These are phyloP conservation scores for Melanogaster broomeanus DNA, from an alignment of 768 basidiomycete species.

Conservation along the genomic window DNA sequence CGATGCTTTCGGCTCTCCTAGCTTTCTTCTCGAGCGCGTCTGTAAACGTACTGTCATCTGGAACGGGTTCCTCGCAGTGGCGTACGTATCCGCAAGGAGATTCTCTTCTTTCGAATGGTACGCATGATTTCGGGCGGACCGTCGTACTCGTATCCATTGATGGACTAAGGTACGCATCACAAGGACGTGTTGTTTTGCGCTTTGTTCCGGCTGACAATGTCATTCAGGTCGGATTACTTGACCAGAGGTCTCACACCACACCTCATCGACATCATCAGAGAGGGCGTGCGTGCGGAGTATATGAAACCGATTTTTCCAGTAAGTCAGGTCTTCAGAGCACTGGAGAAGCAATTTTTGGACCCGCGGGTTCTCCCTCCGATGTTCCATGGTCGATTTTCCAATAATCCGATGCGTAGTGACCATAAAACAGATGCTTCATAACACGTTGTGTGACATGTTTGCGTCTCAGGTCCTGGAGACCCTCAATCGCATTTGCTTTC, in stretches of 20 bases:
- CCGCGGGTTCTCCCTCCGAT: not conserved
- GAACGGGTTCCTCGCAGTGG: not conserved
- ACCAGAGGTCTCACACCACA: conserved; percentile 81
- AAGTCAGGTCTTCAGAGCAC: conserved; percentile 25
- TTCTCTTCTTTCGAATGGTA: conserved; percentile 62
- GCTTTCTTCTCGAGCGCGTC: not conserved
- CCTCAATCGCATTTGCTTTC: too few species aligned
- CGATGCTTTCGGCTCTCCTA: conserved; percentile 6
- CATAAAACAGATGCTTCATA: too few species aligned
- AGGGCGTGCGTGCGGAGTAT: conserved; percentile 77
- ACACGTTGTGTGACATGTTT: not conserved
- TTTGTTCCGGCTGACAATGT: not conserved
- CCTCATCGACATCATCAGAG: conserved; percentile 69
- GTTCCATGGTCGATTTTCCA: too few species aligned
- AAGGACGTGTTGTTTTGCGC: too few species aligned
- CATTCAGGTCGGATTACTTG: conserved; percentile 70
- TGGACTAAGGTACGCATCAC: conserved; percentile 45
- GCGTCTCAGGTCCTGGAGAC: not conserved
- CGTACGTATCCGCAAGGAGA: too few species aligned
- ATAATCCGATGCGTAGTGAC: too few species aligned
- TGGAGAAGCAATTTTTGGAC: not conserved
- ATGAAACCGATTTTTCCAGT: conserved; percentile 85
- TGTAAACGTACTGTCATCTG: not conserved
- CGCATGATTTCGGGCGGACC: conserved; percentile 74
- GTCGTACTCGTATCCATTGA: conserved; percentile 87